phyloP scores from a whole-genome alignment of 2,329 filamentous ascomycete genomes.

The Exophiala bonariae region DNA sequence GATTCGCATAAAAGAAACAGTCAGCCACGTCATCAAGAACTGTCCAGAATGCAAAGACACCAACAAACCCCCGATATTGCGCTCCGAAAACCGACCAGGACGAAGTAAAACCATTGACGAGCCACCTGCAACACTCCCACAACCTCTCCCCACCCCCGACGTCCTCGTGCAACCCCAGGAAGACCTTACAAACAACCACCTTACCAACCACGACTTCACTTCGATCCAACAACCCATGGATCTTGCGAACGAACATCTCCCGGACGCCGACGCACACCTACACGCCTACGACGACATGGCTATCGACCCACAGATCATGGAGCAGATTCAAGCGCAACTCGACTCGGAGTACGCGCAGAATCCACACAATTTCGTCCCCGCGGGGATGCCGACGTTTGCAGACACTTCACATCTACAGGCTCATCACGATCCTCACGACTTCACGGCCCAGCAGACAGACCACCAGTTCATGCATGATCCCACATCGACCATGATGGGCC shows the following conservation, averaged over 20 bases:
- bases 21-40: slow-evolving; percentile 89
- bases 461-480: slow-evolving; percentile 23
- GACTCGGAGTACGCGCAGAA: slow-evolving; percentile 22
- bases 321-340: slow-evolving; percentile 42
- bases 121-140: slow-evolving; percentile 10
- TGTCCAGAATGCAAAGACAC: slow-evolving; percentile 86
- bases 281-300: slow-evolving; percentile 52
- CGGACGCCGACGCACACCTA: slow-evolving; percentile 40
- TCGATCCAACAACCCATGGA: slow-evolving; percentile 26
- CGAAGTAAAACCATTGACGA: slow-evolving; percentile 28
- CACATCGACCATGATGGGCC: slow-evolving; percentile 19
- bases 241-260: slow-evolving; percentile 35
- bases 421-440: slow-evolving; percentile 24
- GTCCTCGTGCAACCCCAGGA: slow-evolving; percentile 8
- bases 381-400: slow-evolving; percentile 22
- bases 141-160: slow-evolving; percentile 3
- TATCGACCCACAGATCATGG: slow-evolving; percentile 63
- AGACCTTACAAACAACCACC: slow-evolving; percentile 14
- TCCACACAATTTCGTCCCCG: slow-evolving; percentile 20
- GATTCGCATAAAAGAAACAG: slow-evolving; percentile 97
- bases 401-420: slow-evolving; percentile 22
- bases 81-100: slow-evolving; percentile 29
- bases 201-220: slow-evolving; percentile 20
- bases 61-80: slow-evolving; percentile 55
- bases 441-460: slow-evolving; percentile 17